Base-by-base conservation (phyloP, 768 basidiomycete genomes). In the Lentinula sp. region DNA sequence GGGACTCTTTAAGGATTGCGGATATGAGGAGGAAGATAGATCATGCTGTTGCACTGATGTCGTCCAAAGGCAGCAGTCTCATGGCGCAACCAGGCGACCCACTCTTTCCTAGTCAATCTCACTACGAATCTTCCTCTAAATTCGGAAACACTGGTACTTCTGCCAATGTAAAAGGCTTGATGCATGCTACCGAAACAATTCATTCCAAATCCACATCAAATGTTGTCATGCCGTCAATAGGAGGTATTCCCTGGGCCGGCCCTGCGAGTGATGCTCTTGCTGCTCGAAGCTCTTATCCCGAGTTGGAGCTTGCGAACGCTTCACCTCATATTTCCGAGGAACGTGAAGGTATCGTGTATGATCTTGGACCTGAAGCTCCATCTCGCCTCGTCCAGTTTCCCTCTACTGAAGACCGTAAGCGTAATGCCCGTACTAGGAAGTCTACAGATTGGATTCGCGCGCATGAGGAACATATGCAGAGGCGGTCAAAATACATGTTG, bases 11-110 rank as follows among this genome's bases (percentile, higher is more conserved):
- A 45, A 76, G 78, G 66, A 73, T 77, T 59, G 71, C 72, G 16
- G 76, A 80, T 60, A 78, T 85, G 67, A 74, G 77, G 16, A 69
- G 72, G 4, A 77, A 82, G 16, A 83, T 90, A 61, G 69, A 70
- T n/a, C 79, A 87, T 62, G 86, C 86, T 2, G 77, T 87, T 20
- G 50, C 35, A 37, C 23, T 59, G 4, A 36, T 59, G 37, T 59
- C 57, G 6, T 48, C 57, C 8, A 39, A 49, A 36, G 57, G 57
- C 28, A 23, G 15, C n/a, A 59, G 46, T 20, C 49, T 59, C 12
- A 59, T 59, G 57, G 37, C 39, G 2, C 55, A 56, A 56, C 37
- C 55, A 6, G 23, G 23, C 5, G 39, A 56, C 12, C 42, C 37
- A 10, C 41, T 4, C 32, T 7, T 45, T 20, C 3, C 53, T 20